phyloP scores from a whole-genome alignment of 306 rosid species.

The Castanospermum australe region DNA sequence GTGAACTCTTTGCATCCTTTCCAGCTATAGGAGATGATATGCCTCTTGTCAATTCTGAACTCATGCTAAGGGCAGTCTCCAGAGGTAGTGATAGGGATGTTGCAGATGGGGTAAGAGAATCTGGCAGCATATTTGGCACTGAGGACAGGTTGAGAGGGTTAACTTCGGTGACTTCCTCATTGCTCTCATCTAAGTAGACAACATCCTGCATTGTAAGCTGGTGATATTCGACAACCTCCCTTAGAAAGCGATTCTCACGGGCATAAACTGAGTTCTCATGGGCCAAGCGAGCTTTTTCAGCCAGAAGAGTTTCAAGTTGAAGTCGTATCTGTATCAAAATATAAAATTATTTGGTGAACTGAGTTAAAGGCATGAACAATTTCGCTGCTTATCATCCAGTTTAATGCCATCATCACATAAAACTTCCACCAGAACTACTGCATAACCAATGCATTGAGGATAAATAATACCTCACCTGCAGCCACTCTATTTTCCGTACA shows the following conservation, averaged over 20 bases:
- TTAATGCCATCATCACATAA: no score
- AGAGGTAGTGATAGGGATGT: slow-evolving; percentile 24
- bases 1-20: slow-evolving; percentile 28
- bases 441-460: no score
- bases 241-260: slow-evolving; percentile 87
- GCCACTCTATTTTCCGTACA: no score
- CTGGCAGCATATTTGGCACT: slow-evolving; percentile 30
- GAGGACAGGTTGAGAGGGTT: slow-evolving; percentile 65
- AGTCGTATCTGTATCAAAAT: slow-evolving; percentile 65
- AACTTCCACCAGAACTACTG: no score
- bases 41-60: slow-evolving; percentile 39
- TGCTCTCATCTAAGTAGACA: slow-evolving; percentile 84
- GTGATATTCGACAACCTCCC: slow-evolving; percentile 96
- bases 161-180: slow-evolving; percentile 89
- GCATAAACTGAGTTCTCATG: slow-evolving; percentile 88
- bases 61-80: slow-evolving; percentile 19
- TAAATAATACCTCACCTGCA: no score
- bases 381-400: no score
- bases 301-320: slow-evolving; percentile 90
- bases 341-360: neutral
- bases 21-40: slow-evolving; percentile 19
- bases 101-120: slow-evolving; percentile 36
- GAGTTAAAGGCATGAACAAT: no score
- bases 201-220: slow-evolving; percentile 99
- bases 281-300: slow-evolving; percentile 95